Percentiles rank a stretch among this genome's conserved stretches.
These are phyloP conservation scores for Umbelopsis sp. DNA, from an alignment of 192 early-diverging fungal species.

Conservation along the genomic window DNA sequence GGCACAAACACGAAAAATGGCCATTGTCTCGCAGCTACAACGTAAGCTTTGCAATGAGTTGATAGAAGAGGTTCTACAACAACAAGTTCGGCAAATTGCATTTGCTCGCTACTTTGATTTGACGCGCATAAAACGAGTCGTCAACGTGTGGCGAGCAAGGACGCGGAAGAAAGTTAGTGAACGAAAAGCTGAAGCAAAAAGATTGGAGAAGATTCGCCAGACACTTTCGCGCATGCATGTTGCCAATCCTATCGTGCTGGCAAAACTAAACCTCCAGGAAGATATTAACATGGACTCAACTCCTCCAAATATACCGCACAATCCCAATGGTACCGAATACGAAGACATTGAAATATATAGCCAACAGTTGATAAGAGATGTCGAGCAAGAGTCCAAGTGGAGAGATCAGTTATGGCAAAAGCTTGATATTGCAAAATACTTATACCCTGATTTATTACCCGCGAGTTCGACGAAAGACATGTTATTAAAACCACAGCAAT, in stretches of 20 bases:
- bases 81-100: slow-evolving; percentile 3
- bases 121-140: background rate
- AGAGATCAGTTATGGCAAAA: slow-evolving; percentile 19
- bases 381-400: slow-evolving; percentile 8
- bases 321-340: background rate
- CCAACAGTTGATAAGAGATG: slow-evolving; percentile 2
- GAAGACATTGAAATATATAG: background rate
- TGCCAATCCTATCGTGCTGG: background rate
- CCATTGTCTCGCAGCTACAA: background rate
- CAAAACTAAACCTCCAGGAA: background rate
- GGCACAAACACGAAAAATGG: background rate
- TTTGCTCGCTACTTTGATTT: background rate
- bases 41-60: background rate
- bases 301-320: background rate
- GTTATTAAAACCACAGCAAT: background rate
- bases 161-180: background rate
- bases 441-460: slow-evolving; percentile 15
- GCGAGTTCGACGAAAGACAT: background rate
- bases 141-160: background rate
- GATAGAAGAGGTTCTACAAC: slow-evolving; percentile 2
- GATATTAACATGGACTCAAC: background rate
- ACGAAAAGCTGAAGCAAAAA: background rate
- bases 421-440: background rate
- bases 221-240: background rate
- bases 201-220: slow-evolving; percentile 6